Evolutionary conservation across 2,329 filamentous ascomycete genomes (phyloP).

Genomic region (Arthrinium puccinioides): DNA sequence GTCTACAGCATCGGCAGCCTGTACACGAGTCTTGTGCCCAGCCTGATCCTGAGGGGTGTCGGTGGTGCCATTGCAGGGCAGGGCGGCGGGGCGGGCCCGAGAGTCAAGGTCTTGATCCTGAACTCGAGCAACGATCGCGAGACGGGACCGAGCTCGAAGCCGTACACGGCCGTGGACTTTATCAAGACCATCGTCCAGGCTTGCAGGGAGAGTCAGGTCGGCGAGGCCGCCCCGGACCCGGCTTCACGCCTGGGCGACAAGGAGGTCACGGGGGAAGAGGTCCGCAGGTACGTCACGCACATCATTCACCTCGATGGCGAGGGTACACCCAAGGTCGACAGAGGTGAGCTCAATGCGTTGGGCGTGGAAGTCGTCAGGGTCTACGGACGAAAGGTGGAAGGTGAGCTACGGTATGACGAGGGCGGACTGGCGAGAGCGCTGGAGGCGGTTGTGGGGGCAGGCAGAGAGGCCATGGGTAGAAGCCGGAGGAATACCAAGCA

Average conservation of each 20-base stretch:
- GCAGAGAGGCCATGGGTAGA: constrained; percentile 32
- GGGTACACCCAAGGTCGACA: constrained; percentile 64
- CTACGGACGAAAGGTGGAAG: constrained; percentile 58
- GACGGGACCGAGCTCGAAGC: constrained; percentile 60
- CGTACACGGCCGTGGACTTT: constrained; percentile 74
- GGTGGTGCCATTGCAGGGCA: constrained; percentile 46
- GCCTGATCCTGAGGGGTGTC: constrained; percentile 69
- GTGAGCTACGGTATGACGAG: constrained; percentile 64
- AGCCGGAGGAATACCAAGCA: constrained; percentile 36
- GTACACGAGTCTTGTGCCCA: constrained; percentile 84
- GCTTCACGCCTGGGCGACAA: neutral
- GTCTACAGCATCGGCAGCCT: constrained; percentile 93
- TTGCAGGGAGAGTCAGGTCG: constrained; percentile 57
- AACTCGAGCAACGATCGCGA: constrained; percentile 83
- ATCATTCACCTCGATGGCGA: constrained; percentile 71
- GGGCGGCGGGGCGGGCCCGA: constrained; percentile 24
- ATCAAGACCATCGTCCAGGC: constrained; percentile 72
- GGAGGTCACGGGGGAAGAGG: constrained; percentile 23
- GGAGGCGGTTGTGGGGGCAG: constrained; percentile 62
- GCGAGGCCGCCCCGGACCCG: neutral
- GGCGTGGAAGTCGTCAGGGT: constrained; percentile 74
- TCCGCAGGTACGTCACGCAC: constrained; percentile 72
- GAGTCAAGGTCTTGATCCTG: constrained; percentile 71
- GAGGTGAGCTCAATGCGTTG: constrained; percentile 49
- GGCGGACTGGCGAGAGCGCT: constrained; percentile 67